Percentiles rank a stretch among this genome's conserved stretches.
Evolutionary conservation across 2,329 filamentous ascomycete genomes (phyloP).

Genomic region (Aureobasidium sp.): DNA sequence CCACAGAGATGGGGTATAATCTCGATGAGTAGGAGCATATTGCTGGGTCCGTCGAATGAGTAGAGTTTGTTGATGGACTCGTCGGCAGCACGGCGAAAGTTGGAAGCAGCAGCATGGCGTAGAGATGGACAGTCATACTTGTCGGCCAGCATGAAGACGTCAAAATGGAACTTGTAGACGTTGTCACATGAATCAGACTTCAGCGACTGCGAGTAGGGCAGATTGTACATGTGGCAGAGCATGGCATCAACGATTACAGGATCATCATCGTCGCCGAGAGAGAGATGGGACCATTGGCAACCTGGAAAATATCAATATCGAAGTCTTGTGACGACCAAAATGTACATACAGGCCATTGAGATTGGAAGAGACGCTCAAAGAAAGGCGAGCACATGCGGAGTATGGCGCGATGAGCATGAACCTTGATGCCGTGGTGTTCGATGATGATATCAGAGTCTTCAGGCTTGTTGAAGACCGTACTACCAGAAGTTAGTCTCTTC

Average conservation of each 20-base stretch:
- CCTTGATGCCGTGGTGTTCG: not conserved
- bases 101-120: not conserved
- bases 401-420: not conserved
- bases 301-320: not conserved
- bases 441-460: not conserved
- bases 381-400: not conserved
- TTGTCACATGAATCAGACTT: too few species aligned
- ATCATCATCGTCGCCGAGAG: not conserved
- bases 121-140: not conserved
- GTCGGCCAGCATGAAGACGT: not conserved
- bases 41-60: too few species aligned
- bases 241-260: not conserved
- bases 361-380: not conserved
- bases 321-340: too few species aligned
- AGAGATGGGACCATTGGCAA: not conserved
- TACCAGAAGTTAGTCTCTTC: not conserved
- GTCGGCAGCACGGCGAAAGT: not conserved
- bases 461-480: not conserved
- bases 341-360: not conserved
- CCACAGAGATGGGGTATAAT: not conserved
- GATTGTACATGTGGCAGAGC: slow-evolving; percentile 1
- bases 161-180: not conserved
- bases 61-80: too few species aligned
- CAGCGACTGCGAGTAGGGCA: not conserved
- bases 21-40: not conserved